Evolutionary conservation across 2,329 filamentous ascomycete species (phyloP), one percentile per base, ranked within the genome.

Genomic region (Malbranchea cinnamomea): DNA sequence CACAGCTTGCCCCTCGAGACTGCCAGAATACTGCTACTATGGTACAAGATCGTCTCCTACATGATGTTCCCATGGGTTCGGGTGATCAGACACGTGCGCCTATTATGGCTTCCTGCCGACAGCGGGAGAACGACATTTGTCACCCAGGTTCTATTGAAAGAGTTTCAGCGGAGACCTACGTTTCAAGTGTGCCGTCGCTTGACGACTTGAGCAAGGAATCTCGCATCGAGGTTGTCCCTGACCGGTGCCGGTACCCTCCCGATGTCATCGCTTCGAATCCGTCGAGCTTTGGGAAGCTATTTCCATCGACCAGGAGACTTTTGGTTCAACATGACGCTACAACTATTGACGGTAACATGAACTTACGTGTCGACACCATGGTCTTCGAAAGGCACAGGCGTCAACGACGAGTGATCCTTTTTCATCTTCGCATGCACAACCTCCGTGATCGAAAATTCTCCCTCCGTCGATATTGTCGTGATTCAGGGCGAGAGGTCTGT

Each of bases 371-470:
- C 35, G 85, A 93, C 50, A 87, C 82, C 4, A 63, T 79, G 38
- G 69, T 81, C 26, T 56, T 60, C 15, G 58, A 62, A 30, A 16
- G 31, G 15, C 65, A 67, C 15, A 68, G 68, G 23, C 63, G 66
- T 23, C 57, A 59, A 30, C 69, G 74, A 38, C 72, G 73, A 42
- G 70, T 79, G 44, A 81, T 74, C 4, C 74, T 98, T 27, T 95
- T 94, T 57, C 87, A 98, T 54, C 64, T 95, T 36, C 79, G 84
- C 45, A 93, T 98, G 83, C 77, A 93, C 51, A 83, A 95, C 53
- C 62, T 95, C 32, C 75, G 74, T 46, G 74, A 74, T 42, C 73
- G 89, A 28, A 80, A 92, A 37, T 94, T 93, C 55, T 93, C 85
- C 1, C 65, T 95, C 16, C 75, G 87, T 17, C 74, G 87, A 27